Conservation (phyloP, 805 yeast species). For the Metschnikowia chrysomelidarum region DNA sequence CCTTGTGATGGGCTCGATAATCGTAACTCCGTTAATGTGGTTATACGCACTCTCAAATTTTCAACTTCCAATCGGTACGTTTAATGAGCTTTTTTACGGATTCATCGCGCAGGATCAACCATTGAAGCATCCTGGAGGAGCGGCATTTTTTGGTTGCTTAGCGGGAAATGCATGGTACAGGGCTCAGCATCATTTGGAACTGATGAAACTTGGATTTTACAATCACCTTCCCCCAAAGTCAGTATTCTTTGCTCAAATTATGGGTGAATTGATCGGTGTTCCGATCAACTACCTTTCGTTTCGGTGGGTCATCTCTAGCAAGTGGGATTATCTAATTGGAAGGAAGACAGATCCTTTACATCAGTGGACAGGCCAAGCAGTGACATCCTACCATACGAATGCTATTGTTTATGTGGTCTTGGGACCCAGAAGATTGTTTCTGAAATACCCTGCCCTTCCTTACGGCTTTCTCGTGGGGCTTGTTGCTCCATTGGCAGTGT, state of each 20-base stretch:
- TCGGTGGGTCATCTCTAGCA: constrained; percentile 44
- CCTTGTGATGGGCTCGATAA: constrained; percentile 41
- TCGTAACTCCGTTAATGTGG: constrained; percentile 50
- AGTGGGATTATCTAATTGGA: constrained; percentile 37
- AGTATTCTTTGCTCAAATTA: constrained; percentile 50
- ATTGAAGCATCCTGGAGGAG: constrained; percentile 46
- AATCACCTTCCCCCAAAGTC: constrained; percentile 51
- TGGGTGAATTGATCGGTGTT: constrained; percentile 53
- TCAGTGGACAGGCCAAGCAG: constrained; percentile 52
- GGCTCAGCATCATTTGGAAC: constrained; percentile 40
- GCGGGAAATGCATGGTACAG: constrained; percentile 55
- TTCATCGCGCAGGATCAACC: constrained; percentile 36
- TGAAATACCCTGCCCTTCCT: constrained; percentile 42
- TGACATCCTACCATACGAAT: constrained; percentile 43
- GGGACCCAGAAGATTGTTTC: constrained; percentile 46
- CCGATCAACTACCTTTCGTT: constrained; percentile 50
- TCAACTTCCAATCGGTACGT: constrained; percentile 51
- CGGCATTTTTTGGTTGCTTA: constrained; percentile 48
- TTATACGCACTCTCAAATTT: constrained; percentile 50
- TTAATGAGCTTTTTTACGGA: constrained; percentile 50
- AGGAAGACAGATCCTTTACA: constrained; percentile 41
- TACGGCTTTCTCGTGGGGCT: constrained; percentile 44
- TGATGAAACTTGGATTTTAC: constrained; percentile 52
- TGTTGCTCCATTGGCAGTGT: constrained; percentile 36
- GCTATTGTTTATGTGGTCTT: constrained; percentile 51